Base-by-base conservation (phyloP, 139 green algal species). In the Astrephomene gubernaculifera region DNA sequence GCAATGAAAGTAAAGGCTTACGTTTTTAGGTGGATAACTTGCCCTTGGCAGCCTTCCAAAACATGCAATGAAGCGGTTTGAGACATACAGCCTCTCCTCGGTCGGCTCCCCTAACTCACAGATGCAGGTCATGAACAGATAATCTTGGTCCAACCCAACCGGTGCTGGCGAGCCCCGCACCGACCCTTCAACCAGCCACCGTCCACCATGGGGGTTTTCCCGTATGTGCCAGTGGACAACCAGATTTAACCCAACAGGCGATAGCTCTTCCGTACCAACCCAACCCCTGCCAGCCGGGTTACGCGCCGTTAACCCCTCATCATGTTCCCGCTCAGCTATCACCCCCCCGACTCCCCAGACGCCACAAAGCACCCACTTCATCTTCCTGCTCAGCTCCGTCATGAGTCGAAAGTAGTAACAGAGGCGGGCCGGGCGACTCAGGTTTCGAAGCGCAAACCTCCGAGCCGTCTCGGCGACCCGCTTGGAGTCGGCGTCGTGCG, bases 341-440 rank as follows among this genome's bases (percentile, higher is more conserved):
- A 65, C 17, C 19, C 24, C 57, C 22, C 57, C 57, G 17, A n/a
- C 57, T 9, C 57, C 24, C 19, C 14, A 22, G 19, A 6, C 19
- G 19, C 19, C 57, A 6, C 57, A 33, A 6, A 14, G 8, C 4
- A 24, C 43, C 5, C 65, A 86, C 79, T 25, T 86, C 60, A 79
- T 52, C 79, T 69, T n/a, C 33, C 49, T 79, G 49, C 22, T 39
- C 0, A 78, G 69, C 39, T 73, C 43, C 2, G 53, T 74, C 7
- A 86, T 35, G 49, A 86, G 49, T 21, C 31, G 61, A 22, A 74
- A 75, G n/a, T 79, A 35, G 79, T 86, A 86, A 65, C 79, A 86
- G 45, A 86, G 65, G 17, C 79, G 79, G 14, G 65, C 65, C 41
- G 64, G 45, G 17, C 49, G 64, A 24, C 2, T 60, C 0, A 86